A percentile compares a stretch with the other conserved stretches of the same genome.
phyloP scores from a whole-genome alignment of 371 early-diverging fungal genomes.

The Amoeboaphelidium protococcarum region DNA sequence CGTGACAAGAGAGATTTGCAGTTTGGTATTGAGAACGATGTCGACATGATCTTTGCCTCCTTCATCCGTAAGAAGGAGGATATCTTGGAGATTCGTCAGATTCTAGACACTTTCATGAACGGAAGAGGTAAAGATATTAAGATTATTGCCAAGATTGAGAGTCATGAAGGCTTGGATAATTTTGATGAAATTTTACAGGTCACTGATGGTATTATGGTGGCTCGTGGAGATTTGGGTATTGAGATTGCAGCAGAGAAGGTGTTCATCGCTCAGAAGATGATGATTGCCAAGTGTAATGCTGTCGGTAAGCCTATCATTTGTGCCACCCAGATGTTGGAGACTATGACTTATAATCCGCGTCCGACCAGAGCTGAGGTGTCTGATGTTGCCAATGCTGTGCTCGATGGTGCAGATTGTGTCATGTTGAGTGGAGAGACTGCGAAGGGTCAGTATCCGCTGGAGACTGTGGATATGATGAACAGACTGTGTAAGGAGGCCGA shows the following conservation, averaged over 20 bases:
- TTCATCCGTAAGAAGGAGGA: not conserved
- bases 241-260: slow-evolving; percentile 81
- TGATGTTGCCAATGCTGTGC: slow-evolving; percentile 92
- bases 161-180: slow-evolving; percentile 79
- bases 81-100: not conserved
- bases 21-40: not conserved
- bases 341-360: slow-evolving; percentile 77
- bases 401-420: slow-evolving; percentile 92
- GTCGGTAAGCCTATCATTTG: slow-evolving; percentile 84
- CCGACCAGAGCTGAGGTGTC: slow-evolving; percentile 97
- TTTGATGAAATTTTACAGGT: slow-evolving; percentile 83
- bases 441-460: slow-evolving; percentile 35
- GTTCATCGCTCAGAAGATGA: slow-evolving; percentile 87
- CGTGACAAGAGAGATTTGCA: not conserved
- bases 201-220: slow-evolving; percentile 97
- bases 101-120: too few species aligned
- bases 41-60: not conserved
- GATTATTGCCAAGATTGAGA: slow-evolving; percentile 35
- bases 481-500: slow-evolving; percentile 29
- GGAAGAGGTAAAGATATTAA: slow-evolving; percentile 4
- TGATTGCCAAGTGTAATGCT: slow-evolving; percentile 74
- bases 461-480: slow-evolving; percentile 17
- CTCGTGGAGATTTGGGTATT: slow-evolving; percentile 94
- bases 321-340: slow-evolving; percentile 98
- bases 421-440: slow-evolving; percentile 98